Evolutionary conservation across 73 alveolate species (phyloP), one percentile per base, ranked within the genome.

Genomic region (Paramecium sonneborni): DNA sequence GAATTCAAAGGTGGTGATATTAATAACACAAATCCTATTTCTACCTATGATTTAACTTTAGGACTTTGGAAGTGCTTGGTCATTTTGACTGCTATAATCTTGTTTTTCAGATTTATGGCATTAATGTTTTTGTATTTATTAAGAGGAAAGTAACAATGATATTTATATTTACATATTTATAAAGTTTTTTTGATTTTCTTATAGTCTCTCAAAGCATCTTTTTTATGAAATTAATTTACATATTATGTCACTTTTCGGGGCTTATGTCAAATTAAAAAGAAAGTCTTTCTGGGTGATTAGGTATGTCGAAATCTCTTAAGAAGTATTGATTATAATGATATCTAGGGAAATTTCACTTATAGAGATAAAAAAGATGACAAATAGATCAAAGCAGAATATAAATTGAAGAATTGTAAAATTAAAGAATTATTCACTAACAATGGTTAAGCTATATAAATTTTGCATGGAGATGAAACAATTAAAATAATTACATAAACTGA

Each of bases 41-140:
- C 14, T 5, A 23, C 41, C 5, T 79, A 79, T 12, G 48, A 79
- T 79, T 24, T 79, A 24, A 34, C 26, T 20, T 9, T 79, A 23
- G 90, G 90, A 12, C 43, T 79, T 15, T 79, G 90, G 90, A 26
- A 38, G 18, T 79, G 76, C 7, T 14, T 79, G n/a, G 90, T 39
- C 5, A 46, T 79, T 38, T 46, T 79, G 24, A 23, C 55, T 79
- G 74, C 62, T 3, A 30, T 41, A 10, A 43, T 79, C 10, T 21
- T 79, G 3, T 32, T 41, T 24, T 38, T 30, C 28, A 79, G 90
- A 79, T 43, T 79, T 12, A 24, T 79, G n/a, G 90, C 90, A 6
- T 23, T 79, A 18, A 38, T 79, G 55, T 79, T 79, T 43, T 24
- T 79, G 15, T 79, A 79, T 24, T 6, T 39, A 12, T 44, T 79